phyloP scores from a whole-genome alignment of 1,284 basidiomycete species.

The Trichosporon ovoides region DNA sequence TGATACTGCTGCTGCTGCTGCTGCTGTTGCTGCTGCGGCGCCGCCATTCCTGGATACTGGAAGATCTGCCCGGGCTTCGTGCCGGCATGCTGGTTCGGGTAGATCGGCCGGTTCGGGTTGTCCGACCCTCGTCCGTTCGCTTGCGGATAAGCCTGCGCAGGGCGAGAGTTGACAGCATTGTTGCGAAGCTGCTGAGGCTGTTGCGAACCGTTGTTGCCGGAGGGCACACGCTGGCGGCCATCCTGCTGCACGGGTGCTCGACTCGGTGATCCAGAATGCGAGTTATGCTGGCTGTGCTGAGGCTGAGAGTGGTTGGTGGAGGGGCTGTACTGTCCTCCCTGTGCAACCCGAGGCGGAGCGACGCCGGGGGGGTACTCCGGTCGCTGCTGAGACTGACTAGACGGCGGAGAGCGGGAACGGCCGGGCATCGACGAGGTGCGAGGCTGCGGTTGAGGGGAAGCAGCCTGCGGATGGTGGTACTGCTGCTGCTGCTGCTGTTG shows the following conservation, averaged over 20 bases:
- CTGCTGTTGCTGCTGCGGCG: slow-evolving; percentile 10
- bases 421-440: slow-evolving; percentile 15
- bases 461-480: slow-evolving; percentile 7
- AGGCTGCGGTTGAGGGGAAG: slow-evolving; percentile 10
- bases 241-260: background rate
- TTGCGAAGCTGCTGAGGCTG: slow-evolving; percentile 11
- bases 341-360: slow-evolving; percentile 12
- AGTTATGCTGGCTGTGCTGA: slow-evolving; percentile 7
- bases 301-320: slow-evolving; percentile 4
- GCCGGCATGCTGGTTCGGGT: slow-evolving; percentile 15
- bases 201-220: slow-evolving; percentile 9
- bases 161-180: background rate
- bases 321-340: background rate
- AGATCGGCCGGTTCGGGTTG: slow-evolving; percentile 12
- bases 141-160: slow-evolving; percentile 8
- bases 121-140: slow-evolving; percentile 6
- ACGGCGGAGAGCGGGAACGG: slow-evolving; percentile 16
- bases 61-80: slow-evolving; percentile 49
- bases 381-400: slow-evolving; percentile 14
- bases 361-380: slow-evolving; percentile 17
- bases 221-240: slow-evolving; percentile 5
- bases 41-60: slow-evolving; percentile 34
- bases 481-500: slow-evolving; percentile 3
- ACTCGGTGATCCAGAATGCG: background rate
- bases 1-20: slow-evolving; percentile 12